Conservation (phyloP, 108 stramenopile genomes). For the Discostella pseudostelligera region DNA sequence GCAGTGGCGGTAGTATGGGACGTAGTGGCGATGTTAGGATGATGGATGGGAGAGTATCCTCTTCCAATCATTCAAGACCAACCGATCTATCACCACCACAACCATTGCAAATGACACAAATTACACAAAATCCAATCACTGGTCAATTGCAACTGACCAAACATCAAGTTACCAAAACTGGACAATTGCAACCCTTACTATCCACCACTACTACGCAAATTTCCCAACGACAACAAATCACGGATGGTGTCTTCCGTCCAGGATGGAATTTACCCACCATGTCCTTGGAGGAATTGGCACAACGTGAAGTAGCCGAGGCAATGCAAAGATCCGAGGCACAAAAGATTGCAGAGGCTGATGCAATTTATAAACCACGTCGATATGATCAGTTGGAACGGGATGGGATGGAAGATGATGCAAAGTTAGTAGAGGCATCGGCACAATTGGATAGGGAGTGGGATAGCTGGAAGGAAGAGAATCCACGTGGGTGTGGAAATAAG, state of each 20-base stretch:
- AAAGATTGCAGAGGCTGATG: constrained; percentile 62
- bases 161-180: constrained; percentile 70
- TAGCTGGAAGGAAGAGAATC: constrained; percentile 95
- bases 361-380: constrained; percentile 53
- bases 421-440: constrained; percentile 83
- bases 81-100: not conserved
- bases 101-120: constrained; percentile 71
- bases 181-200: not conserved
- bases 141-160: constrained; percentile 63
- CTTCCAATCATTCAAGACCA: not conserved
- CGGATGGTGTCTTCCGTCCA: constrained; percentile 88
- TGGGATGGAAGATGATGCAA: constrained; percentile 89
- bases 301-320: constrained; percentile 81
- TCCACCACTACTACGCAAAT: not conserved
- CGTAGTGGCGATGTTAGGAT: not conserved
- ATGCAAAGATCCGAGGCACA: constrained; percentile 72
- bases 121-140: constrained; percentile 70
- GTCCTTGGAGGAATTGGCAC: constrained; percentile 91
- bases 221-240: constrained; percentile 69
- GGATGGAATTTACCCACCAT: constrained; percentile 95
- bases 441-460: constrained; percentile 93
- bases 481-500: constrained; percentile 95
- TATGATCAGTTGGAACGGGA: constrained; percentile 88
- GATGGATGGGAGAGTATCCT: constrained; percentile 7
- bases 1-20: not conserved